Base-by-base conservation (phyloP, 345 rosid species). In the Populus tremula region DNA sequence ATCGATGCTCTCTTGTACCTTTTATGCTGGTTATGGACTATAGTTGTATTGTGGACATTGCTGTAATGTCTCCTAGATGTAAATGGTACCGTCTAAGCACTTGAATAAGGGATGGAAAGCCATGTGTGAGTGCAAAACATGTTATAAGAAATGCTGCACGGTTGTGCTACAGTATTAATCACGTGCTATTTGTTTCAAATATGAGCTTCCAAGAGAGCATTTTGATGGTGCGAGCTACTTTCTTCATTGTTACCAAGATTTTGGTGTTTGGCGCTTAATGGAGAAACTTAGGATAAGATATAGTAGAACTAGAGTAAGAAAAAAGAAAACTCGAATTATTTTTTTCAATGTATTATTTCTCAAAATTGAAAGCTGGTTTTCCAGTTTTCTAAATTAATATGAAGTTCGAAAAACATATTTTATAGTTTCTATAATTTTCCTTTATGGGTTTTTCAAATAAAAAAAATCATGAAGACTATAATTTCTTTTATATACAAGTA, bases 81-180 rank as follows among this genome's bases (percentile, higher is more conserved):
- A 45, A 67, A 82, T 41, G 72, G 74, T 76, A 53, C 6, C 1
- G 35, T 67, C 27, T 35, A 14, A 74, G 70, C 67, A 33, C 78
- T 53, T 43, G 61, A 77, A 77, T 69, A 78, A 73, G 10, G 72
- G 31, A 47, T 64, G 27, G 45, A 27, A 74, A 63, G 70, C 69
- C 39, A 31, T 56, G 20, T 62, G 5, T 31, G 68, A 65, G 68
- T 2, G 39, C 21, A 31, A 31, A 31, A n/a, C 29, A 23, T 41
- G 59, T 69, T 47, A 23, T 17, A 38, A 41, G 62, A 21, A 18
- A 6, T 23, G 29, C 61, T 20, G 27, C 33, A 7, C n/a, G 29
- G 45, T 14, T 36, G 59, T 50, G 36, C 4, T 27, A 8, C 45
- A 63, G 43, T 54, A 17, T 5, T 50, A 50, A 5, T 71, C 43